Evolutionary conservation across 805 yeast genomes (phyloP), one percentile per base, ranked within the genome.

Genomic region (Ogataea pignaliae): DNA sequence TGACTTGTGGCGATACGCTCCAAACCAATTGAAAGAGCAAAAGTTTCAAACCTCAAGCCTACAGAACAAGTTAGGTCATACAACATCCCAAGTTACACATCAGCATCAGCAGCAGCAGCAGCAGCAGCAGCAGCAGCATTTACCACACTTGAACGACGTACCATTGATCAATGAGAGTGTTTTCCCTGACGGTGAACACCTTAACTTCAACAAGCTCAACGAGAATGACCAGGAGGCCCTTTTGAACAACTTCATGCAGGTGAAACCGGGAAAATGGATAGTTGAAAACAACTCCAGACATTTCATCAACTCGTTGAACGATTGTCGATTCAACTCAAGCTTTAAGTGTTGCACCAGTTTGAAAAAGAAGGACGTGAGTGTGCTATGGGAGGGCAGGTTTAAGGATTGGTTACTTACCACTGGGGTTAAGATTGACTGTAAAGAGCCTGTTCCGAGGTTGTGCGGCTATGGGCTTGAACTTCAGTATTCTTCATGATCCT

Each of bases 371-470:
- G 72, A 78, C 47, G 53, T 87, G 12, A 79, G 78, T 47, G 39
- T 89, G 6, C 66, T 87, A 37, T 91, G 97, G 97, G 97, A 87
- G 55, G 97, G 97, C 0, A 78, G 85, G 48, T 79, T 78, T 55
- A 82, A 84, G 54, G 95, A 88, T 36, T 85, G 91, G 60, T 61
- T 91, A 41, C 68, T 90, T 2, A 79, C 87, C 39, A 76, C 91
- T 1, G 97, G 97, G 0, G 71, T 79, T 7, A 79, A 74, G 43
- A 46, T 86, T 3, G 67, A 68, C 37, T 46, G 73, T 21, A 71
- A 69, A 12, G 68, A 72, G 1, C 59, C 65, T 17, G 64, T 63
- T 4, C 83, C 85, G 3, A 77, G 71, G 37, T 50, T 78, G 9
- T 64, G 68, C 17, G 70, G 71, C 29, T 68, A 81, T 54, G 91